Base-by-base conservation (phyloP, 306 rosid species). In the Dicorynia guianensis region DNA sequence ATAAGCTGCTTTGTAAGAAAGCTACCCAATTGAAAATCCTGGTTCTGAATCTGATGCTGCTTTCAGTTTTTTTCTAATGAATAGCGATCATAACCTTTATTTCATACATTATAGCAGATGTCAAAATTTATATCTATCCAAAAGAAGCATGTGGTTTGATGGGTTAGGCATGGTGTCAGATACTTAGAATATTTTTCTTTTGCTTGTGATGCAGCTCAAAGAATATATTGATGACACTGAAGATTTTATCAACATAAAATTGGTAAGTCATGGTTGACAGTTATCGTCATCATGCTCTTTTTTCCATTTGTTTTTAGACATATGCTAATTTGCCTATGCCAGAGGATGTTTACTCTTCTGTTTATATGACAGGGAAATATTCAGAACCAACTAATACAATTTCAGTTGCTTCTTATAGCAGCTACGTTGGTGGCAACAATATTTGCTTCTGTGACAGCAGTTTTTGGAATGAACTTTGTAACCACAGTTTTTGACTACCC, bases 141-240 rank as follows among this genome's bases (percentile, higher is more conserved):
- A 19, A 20, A 61, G 60, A 40, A 56, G 70, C 67, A 79, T 49
- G 54, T 14, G 36, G 35, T 75, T 74, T 67, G 52, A 67, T 57
- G 55, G 59, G 55, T 52, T 63, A 60, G 36, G 43, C 40, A 14
- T 35, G 39, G 30, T 76, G 71, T 38, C 20, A 15, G 55, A 54
- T 38, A 50, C 79, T 79, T 52, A 64, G 64, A 11, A 13, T 59
- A 20, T 49, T 65, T 76, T 49, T 66, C 71, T 85, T 68, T 85
- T 70, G 42, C 61, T 66, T 49, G 13, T 86, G 79, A 77, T 84
- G 83, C 87, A 96, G 99, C 85, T 96, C 83, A 95, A 95, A 84
- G 99, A 92, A 74, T 95, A 95, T 80, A 95, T 95, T 44, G 99
- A 95, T 12, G 99, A 96, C 85, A 96, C 99, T 0, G 99, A 96